Evolutionary conservation across 2,329 filamentous ascomycete genomes (phyloP), one percentile per base, ranked within the genome.

Genomic region (Aspergillus candidus): DNA sequence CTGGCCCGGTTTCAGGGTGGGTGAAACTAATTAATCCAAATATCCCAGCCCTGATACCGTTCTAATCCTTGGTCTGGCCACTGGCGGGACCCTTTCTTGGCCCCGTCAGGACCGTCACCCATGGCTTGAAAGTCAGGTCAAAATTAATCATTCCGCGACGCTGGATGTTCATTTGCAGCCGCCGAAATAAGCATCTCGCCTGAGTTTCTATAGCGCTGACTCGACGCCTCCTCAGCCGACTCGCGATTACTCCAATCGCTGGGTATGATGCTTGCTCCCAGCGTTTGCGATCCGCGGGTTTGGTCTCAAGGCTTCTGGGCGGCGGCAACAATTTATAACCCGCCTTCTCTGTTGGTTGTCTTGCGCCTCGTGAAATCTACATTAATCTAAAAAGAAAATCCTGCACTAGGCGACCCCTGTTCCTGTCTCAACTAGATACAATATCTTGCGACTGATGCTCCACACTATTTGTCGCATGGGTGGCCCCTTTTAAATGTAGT

Each of bases 171-270:
- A 57, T 59, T 60, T 53, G 54, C 41, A 41, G 27, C 17, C 22
- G 17, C 35, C 27, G 32, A 57, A 57, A 59, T 55, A 58, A 57
- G 58, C 55, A 56, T 55, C 54, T 41, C 35, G 38, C 46, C 39
- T 43, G 40, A 41, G 34, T 30, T 32, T 38, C 27, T 10, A 47
- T 46, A 39, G 44, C 34, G 38, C 41, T 48, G 40, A 45, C 31
- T 35, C 32, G 33, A 32, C 29, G 30, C 27, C 32, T 35, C 14
- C 15, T 15, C n/a, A 30, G 30, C 22, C 13, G 35, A 33, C 12
- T 4, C 11, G 18, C 18, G 30, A 35, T 27, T 39, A 43, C 46
- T 37, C 17, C 36, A 15, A 15, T 35, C 36, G 35, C 44, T 27
- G 35, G 17, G 22, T n/a, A 14, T n/a, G 12, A 15, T 15, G 22